Conservation (phyloP, 2,329 filamentous ascomycete species). For the Fusarium sp. region DNA sequence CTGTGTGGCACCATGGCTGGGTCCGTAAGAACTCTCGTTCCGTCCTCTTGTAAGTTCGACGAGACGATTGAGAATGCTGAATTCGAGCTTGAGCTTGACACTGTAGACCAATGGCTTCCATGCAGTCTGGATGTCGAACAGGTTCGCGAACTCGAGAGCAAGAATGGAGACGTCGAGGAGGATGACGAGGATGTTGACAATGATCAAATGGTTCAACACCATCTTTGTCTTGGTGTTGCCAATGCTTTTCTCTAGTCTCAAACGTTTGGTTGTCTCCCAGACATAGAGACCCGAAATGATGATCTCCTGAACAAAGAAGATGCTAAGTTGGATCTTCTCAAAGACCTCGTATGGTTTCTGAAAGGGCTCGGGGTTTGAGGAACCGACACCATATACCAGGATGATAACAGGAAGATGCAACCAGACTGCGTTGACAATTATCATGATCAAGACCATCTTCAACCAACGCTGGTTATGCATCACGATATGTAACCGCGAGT, state of each 20-base stretch:
- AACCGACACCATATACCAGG: constrained; percentile 65
- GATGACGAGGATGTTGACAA: constrained; percentile 58
- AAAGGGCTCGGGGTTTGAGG: constrained; percentile 41
- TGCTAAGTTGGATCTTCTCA: constrained; percentile 67
- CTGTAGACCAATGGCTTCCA: constrained; percentile 51
- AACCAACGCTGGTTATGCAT: constrained; percentile 63
- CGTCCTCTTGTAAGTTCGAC: constrained; percentile 45
- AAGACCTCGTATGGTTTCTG: constrained; percentile 56
- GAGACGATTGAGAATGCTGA: constrained; percentile 53
- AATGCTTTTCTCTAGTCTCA: constrained; percentile 56
- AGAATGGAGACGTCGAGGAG: constrained; percentile 53
- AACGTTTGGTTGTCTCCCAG: constrained; percentile 61
- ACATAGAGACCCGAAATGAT: constrained; percentile 55
- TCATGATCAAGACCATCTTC: constrained; percentile 66
- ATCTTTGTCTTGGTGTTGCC: constrained; percentile 28
- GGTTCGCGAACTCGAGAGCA: constrained; percentile 56
- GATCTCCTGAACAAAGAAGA: constrained; percentile 66
- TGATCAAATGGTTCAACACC: constrained; percentile 55
- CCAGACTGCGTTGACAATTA: constrained; percentile 65
- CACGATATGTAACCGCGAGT: constrained; percentile 71
- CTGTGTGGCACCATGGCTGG: constrained; percentile 20
- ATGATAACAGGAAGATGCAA: constrained; percentile 67
- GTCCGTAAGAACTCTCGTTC: constrained; percentile 40
- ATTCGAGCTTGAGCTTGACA: constrained; percentile 55
- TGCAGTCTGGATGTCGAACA: constrained; percentile 43